Evolutionary conservation across 257 asterid species (phyloP).

Genomic region (Nemophila menziesii): DNA sequence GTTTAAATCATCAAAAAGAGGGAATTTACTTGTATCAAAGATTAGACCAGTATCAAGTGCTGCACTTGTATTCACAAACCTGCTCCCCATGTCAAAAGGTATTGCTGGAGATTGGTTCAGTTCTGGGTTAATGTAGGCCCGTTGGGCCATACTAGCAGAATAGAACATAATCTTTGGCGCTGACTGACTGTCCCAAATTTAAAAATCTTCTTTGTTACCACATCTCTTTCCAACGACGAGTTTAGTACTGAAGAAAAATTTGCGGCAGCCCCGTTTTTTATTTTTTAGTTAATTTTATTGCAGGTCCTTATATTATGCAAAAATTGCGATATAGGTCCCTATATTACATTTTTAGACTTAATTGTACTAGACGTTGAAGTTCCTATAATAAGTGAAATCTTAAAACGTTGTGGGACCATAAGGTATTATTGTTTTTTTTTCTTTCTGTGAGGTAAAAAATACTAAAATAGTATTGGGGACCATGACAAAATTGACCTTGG

Average conservation of each 20-base stretch:
- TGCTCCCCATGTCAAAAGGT: conserved; percentile 97
- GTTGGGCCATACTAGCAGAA: conserved; percentile 93
- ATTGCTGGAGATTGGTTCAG: conserved; percentile 88
- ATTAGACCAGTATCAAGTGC: conserved; percentile 92
- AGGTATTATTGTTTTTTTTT: neutral
- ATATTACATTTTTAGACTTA: too few relatives aligned
- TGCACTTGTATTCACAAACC: conserved; percentile 87
- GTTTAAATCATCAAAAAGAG: conserved; percentile 49
- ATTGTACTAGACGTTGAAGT: too few relatives aligned
- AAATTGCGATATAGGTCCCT: too few relatives aligned
- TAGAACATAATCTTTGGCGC: conserved; percentile 92
- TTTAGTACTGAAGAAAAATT: conserved; percentile 78
- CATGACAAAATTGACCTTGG: conserved; percentile 65
- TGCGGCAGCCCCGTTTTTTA: too few relatives aligned
- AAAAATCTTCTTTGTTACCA: conserved; percentile 38
- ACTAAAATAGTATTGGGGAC: conserved; percentile 15
- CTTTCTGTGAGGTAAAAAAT: conserved; percentile 10
- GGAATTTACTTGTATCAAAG: conserved; percentile 58
- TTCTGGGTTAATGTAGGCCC: conserved; percentile 83
- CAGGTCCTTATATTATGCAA: too few relatives aligned
- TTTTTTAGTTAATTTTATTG: too few relatives aligned
- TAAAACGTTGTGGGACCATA: too few relatives aligned
- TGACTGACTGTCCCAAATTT: conserved; percentile 59
- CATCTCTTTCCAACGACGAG: conserved; percentile 54
- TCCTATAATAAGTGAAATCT: too few relatives aligned